A percentile compares a stretch with the other conserved stretches of the same genome.
These are phyloP conservation scores for Glonium stellatum DNA, from an alignment of 495 filamentous ascomycete genomes.

Conservation along the genomic window DNA sequence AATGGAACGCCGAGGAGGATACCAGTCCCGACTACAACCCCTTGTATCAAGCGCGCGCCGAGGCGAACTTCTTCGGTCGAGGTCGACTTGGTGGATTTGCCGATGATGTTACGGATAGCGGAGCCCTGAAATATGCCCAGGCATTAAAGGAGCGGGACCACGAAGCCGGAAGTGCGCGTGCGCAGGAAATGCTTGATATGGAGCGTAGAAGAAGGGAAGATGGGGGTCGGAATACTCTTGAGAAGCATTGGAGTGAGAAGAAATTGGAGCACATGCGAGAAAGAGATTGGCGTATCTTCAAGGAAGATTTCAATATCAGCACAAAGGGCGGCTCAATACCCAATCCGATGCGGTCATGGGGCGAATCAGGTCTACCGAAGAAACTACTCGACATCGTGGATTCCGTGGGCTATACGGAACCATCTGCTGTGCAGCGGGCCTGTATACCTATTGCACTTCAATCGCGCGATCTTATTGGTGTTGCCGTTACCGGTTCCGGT, in stretches of 20 bases:
- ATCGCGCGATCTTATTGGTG: slow-evolving; percentile 89
- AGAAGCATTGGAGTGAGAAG: slow-evolving; percentile 99
- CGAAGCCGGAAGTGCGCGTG: slow-evolving; percentile 71
- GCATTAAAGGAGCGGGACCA: slow-evolving; percentile 71
- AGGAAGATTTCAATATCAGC: slow-evolving; percentile 96
- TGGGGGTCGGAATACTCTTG: slow-evolving; percentile 58
- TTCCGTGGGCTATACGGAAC: slow-evolving; percentile 86
- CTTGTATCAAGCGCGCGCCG: slow-evolving; percentile 67
- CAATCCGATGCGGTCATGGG: slow-evolving; percentile 94
- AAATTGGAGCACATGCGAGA: slow-evolving; percentile 92
- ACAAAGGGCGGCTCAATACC: slow-evolving; percentile 89
- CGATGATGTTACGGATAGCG: slow-evolving; percentile 64
- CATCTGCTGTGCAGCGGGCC: slow-evolving; percentile 85
- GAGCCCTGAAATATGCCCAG: slow-evolving; percentile 66
- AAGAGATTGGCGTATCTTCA: slow-evolving; percentile 98
- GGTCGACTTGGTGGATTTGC: slow-evolving; percentile 78
- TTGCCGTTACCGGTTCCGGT: slow-evolving; percentile 96
- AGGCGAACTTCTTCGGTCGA: slow-evolving; percentile 72
- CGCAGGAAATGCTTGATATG: slow-evolving; percentile 80
- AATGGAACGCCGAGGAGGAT: slow-evolving; percentile 96
- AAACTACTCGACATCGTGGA: slow-evolving; percentile 76
- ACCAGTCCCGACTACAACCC: slow-evolving; percentile 88
- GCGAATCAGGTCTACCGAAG: slow-evolving; percentile 74
- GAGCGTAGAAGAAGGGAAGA: slow-evolving; percentile 73
- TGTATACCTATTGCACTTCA: slow-evolving; percentile 94